Percentiles rank a stretch among this genome's conserved stretches.
Evolutionary conservation across 441 rosid genomes (phyloP).

Genomic region (Arabidopsis hybrid): DNA sequence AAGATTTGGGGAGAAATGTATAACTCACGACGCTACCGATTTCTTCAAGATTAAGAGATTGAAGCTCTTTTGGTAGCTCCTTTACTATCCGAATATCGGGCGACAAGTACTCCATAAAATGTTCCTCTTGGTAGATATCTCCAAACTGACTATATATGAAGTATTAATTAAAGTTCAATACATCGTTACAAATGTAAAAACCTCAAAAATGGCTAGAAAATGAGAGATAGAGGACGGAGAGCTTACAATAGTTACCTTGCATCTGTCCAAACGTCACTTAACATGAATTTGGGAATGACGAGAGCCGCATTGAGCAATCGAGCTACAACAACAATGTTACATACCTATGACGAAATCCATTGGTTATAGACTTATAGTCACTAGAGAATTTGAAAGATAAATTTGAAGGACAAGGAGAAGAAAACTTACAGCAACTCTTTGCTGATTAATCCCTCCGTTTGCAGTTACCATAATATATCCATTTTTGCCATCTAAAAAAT

Average conservation of each 20-base stretch:
- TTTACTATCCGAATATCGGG: conserved; percentile 88
- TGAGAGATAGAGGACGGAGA: conserved; percentile 30
- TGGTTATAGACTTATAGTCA: conserved; percentile 16
- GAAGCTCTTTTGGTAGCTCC: conserved; percentile 79
- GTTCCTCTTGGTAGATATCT: conserved; percentile 91
- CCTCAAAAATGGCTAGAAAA: neutral
- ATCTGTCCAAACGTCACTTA: conserved; percentile 96
- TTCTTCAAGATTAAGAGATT: conserved; percentile 83
- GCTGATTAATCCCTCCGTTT: conserved; percentile 98
- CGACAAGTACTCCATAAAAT: conserved; percentile 73
- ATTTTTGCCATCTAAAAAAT: conserved; percentile 65
- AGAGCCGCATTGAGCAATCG: conserved; percentile 89
- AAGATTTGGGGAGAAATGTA: neutral
- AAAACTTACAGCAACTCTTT: conserved; percentile 90
- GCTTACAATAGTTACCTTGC: conserved; percentile 63
- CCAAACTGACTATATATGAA: conserved; percentile 73
- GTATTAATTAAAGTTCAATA: conserved; percentile 8
- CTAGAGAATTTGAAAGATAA: neutral
- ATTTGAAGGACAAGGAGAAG: conserved; percentile 13
- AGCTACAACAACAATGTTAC: conserved; percentile 91
- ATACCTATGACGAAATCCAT: conserved; percentile 60
- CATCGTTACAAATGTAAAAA: conserved; percentile 12
- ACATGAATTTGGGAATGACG: conserved; percentile 88
- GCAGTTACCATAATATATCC: conserved; percentile 95
- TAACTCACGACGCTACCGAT: conserved; percentile 89